Conservation (phyloP, 2,329 filamentous ascomycete species). For the Aspergillus neoniger region DNA sequence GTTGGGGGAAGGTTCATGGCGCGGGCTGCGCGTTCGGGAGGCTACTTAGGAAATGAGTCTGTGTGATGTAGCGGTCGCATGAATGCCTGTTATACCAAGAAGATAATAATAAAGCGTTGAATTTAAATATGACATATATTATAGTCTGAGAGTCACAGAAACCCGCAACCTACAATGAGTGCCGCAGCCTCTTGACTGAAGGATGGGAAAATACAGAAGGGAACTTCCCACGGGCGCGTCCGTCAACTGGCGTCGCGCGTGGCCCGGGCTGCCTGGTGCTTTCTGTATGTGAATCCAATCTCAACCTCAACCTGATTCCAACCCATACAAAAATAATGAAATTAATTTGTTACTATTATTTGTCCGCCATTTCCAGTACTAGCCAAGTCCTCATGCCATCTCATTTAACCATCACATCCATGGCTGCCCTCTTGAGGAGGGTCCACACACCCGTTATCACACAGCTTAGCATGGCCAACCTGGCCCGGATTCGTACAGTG, state of each 20-base stretch:
- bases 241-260: background rate
- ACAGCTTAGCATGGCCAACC: constrained; percentile 36
- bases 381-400: background rate
- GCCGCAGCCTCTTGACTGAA: no score
- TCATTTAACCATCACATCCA: constrained; percentile 13
- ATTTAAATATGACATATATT: no score
- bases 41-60: background rate
- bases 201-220: background rate
- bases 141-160: no score
- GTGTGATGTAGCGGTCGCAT: no score
- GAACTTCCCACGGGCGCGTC: background rate
- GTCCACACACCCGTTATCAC: constrained; percentile 30
- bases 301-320: no score
- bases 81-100: no score
- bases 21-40: background rate
- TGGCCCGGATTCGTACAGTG: constrained; percentile 39
- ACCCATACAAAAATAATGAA: background rate
- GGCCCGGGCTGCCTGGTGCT: background rate
- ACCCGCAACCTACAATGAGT: no score
- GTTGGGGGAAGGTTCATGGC: background rate
- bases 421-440: constrained; percentile 33
- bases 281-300: no score
- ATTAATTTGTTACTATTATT: background rate
- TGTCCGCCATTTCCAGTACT: no score
- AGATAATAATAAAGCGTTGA: no score